Evolutionary conservation across 352 stramenopile species (phyloP).

Genomic region (Phytopythium sindhum): DNA sequence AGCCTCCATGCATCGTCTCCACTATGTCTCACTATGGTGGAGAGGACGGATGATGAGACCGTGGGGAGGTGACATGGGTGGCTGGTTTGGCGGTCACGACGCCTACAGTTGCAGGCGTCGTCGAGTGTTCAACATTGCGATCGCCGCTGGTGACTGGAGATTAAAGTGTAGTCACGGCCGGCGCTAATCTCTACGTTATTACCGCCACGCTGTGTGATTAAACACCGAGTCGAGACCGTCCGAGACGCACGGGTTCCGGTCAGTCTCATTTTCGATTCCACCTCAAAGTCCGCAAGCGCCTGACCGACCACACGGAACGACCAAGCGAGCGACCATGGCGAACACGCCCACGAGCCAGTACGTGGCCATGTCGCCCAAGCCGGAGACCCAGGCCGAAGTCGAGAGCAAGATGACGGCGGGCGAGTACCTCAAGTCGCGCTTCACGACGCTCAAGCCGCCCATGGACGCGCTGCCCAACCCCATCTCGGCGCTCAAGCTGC

Average conservation of each 20-base stretch:
- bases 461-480: conserved; percentile 25
- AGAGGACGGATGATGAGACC: neutral
- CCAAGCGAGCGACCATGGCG: conserved; percentile 3
- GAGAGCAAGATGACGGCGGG: conserved; percentile 21
- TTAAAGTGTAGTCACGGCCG: neutral
- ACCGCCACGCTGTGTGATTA: neutral
- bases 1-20: neutral
- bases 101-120: neutral
- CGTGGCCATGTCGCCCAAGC: conserved; percentile 5
- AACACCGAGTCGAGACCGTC: neutral
- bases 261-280: conserved; percentile 2
- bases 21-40: neutral
- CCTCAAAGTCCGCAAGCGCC: neutral
- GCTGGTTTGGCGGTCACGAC: neutral
- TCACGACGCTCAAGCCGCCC: conserved; percentile 35
- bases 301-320: neutral
- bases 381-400: conserved; percentile 6
- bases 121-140: conserved; percentile 2
- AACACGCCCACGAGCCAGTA: conserved; percentile 4
- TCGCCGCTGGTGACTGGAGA: neutral
- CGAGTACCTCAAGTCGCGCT: conserved; percentile 29
- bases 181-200: neutral
- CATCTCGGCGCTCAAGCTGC: conserved; percentile 19
- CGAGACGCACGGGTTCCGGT: neutral
- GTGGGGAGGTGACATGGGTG: neutral